Conservation (phyloP, 306 rosid genomes). For the Vigna nakashimae region DNA sequence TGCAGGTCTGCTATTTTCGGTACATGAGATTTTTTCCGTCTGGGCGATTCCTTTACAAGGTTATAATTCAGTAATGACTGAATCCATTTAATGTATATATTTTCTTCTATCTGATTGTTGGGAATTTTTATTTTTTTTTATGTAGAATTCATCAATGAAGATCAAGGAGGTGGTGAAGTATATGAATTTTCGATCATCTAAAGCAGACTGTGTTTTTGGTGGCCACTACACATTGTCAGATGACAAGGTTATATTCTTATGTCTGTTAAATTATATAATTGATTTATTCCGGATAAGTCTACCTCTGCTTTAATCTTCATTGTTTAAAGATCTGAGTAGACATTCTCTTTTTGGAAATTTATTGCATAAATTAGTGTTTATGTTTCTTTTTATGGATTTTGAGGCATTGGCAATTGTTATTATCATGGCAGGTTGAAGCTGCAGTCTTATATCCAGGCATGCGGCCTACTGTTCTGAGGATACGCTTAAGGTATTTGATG, state of each 20-base stretch:
- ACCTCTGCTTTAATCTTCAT: constrained; percentile 7
- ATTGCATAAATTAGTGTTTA: constrained; percentile 17
- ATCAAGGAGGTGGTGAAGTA: constrained; percentile 82
- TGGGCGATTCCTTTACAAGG: constrained; percentile 94
- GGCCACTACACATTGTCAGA: constrained; percentile 89
- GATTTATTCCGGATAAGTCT: neutral
- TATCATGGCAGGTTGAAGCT: constrained; percentile 80
- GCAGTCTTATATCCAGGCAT: constrained; percentile 90
- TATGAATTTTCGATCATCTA: constrained; percentile 85
- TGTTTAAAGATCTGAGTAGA: constrained; percentile 6
- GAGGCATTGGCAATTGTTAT: constrained; percentile 39
- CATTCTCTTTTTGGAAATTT: constrained; percentile 24
- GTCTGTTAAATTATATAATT: constrained; percentile 26
- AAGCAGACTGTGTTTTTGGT: constrained; percentile 68
- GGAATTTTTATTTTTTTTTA: neutral
- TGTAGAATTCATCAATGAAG: constrained; percentile 89
- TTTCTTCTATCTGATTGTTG: constrained; percentile 42
- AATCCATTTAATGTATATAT: neutral
- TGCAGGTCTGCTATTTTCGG: constrained; percentile 95
- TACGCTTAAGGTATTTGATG: constrained; percentile 78
- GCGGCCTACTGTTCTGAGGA: constrained; percentile 91
- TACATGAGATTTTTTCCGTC: constrained; percentile 89
- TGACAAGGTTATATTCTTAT: constrained; percentile 69
- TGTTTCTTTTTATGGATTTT: constrained; percentile 31
- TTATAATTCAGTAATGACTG: constrained; percentile 43